Conservation (phyloP, 208 protist genomes). For the Trypanosoma scelopori region DNA sequence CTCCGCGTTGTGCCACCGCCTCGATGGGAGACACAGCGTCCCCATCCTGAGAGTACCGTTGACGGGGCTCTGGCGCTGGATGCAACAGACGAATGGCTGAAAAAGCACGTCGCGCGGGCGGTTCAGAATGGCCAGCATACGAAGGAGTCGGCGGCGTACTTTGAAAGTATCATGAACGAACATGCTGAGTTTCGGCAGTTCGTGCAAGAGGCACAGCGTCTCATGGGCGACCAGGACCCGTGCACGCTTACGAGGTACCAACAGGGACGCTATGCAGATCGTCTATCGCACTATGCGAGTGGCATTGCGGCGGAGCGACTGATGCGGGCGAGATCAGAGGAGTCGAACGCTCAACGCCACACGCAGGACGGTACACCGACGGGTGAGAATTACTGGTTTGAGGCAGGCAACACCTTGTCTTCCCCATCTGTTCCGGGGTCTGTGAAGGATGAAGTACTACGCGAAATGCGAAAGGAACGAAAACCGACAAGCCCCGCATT, state of each 20-base stretch:
- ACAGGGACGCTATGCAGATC: conserved; percentile 63
- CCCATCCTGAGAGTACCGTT: not conserved
- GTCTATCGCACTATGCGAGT: conserved; percentile 51
- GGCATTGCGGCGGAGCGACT: conserved; percentile 51
- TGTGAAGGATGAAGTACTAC: conserved; percentile 79
- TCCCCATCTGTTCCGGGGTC: conserved; percentile 58
- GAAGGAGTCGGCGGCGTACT: conserved; percentile 58
- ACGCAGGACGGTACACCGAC: conserved; percentile 78
- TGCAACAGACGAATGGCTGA: conserved; percentile 46
- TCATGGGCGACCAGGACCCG: conserved; percentile 66
- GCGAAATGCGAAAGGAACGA: conserved; percentile 66
- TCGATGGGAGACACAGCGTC: conserved; percentile 1
- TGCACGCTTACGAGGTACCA: conserved; percentile 65
- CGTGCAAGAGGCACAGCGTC: conserved; percentile 53
- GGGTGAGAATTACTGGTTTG: conserved; percentile 87
- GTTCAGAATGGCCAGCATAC: conserved; percentile 49
- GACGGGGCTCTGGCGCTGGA: conserved; percentile 25
- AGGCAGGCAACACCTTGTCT: conserved; percentile 64
- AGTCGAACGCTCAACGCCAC: conserved; percentile 52
- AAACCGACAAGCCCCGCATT: conserved; percentile 55
- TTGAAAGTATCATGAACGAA: conserved; percentile 60
- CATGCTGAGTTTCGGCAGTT: conserved; percentile 54
- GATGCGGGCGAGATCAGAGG: conserved; percentile 53
- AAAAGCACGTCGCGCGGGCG: conserved; percentile 32
- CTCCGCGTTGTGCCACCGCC: not conserved